These are phyloP conservation scores for Pseudopithomyces maydicus DNA, from an alignment of 2,329 filamentous ascomycete genomes.

Conservation along the genomic window DNA sequence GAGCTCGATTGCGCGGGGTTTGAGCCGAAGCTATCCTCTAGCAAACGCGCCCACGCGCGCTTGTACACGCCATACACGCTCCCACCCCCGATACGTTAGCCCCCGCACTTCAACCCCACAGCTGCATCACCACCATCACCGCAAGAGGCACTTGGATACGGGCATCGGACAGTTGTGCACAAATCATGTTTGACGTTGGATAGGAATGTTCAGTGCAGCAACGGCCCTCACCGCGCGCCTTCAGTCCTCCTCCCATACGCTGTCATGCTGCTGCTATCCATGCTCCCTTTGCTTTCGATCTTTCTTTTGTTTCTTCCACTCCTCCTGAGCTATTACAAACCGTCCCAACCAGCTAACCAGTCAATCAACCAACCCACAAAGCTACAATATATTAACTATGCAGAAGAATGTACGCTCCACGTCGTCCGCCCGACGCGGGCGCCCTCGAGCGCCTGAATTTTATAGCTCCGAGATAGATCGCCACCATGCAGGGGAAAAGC, in stretches of 20 bases:
- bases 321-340: not conserved
- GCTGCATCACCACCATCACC: not conserved
- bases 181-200: too few species aligned
- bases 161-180: not conserved
- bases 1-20: conserved; percentile 9
- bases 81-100: not conserved
- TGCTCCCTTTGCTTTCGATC: not conserved
- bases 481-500: not conserved
- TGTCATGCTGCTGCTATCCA: not conserved
- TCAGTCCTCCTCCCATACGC: too few species aligned
- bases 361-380: not conserved
- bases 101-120: not conserved
- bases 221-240: too few species aligned
- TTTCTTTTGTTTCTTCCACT: too few species aligned
- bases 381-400: not conserved
- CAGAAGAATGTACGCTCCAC: conserved; percentile 2
- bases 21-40: conserved; percentile 27
- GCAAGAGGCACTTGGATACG: too few species aligned
- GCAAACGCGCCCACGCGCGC: conserved; percentile 19
- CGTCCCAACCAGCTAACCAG: not conserved
- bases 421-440: not conserved
- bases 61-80: conserved; percentile 3
- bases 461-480: not conserved
- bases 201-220: too few species aligned
- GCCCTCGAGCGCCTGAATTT: not conserved